These are phyloP conservation scores for Thermothielavioides terrestris DNA, from an alignment of 495 filamentous ascomycete species.

Conservation along the genomic window DNA sequence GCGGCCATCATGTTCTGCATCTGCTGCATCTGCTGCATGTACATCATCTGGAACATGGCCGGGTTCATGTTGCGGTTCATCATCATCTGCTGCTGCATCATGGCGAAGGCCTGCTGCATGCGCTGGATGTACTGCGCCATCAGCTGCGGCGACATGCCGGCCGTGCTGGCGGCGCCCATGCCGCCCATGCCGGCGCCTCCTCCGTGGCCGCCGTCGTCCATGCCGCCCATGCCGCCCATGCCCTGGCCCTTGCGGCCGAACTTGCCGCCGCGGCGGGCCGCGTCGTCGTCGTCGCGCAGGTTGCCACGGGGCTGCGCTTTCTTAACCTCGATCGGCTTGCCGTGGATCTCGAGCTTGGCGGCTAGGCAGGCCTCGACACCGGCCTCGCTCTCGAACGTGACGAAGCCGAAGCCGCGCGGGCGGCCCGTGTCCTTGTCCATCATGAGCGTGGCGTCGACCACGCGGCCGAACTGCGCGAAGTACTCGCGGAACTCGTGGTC, in stretches of 20 bases:
- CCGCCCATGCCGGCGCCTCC: constrained; percentile 42
- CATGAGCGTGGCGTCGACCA: constrained; percentile 96
- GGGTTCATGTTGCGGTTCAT: constrained; percentile 57
- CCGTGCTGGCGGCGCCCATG: constrained; percentile 28
- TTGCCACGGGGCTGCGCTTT: constrained; percentile 95
- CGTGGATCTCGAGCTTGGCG: constrained; percentile 74
- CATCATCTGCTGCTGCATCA: constrained; percentile 83
- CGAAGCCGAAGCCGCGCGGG: constrained; percentile 95
- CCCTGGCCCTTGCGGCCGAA: constrained; percentile 38
- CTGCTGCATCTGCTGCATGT: constrained; percentile 78
- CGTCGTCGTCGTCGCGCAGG: constrained; percentile 81
- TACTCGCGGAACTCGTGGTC: constrained; percentile 94
- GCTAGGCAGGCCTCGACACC: constrained; percentile 87
- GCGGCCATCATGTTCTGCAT: constrained; percentile 55
- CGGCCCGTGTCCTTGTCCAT: constrained; percentile 98
- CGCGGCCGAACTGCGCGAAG: constrained; percentile 91
- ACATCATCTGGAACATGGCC: constrained; percentile 51
- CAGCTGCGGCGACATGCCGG: constrained; percentile 83
- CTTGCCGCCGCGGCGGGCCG: constrained; percentile 47
- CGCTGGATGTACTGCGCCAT: constrained; percentile 97
- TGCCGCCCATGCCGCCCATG: constrained; percentile 25
- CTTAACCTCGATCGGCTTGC: constrained; percentile 96
- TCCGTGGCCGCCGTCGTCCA: constrained; percentile 24
- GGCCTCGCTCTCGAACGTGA: constrained; percentile 93
- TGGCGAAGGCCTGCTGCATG: constrained; percentile 91